These are phyloP conservation scores for Mortierella sp. DNA, from an alignment of 371 early-diverging fungal genomes.

Conservation along the genomic window DNA sequence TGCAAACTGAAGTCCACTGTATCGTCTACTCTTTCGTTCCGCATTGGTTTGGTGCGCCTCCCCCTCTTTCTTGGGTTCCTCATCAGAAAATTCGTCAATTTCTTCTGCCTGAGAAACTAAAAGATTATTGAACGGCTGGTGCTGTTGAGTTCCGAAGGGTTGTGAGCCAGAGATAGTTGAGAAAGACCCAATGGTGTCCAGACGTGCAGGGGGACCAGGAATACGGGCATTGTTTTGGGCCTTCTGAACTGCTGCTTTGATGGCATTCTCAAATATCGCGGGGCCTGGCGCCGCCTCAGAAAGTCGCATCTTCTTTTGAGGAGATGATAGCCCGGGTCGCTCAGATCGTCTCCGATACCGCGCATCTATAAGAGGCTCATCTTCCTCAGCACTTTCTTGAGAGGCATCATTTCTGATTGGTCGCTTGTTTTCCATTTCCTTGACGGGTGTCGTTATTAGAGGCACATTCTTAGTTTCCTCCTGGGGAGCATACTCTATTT, in stretches of 20 bases:
- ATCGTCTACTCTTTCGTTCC: slow-evolving; percentile 17
- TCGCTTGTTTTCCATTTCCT: too few species aligned
- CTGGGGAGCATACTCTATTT: neutral
- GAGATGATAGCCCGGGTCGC: slow-evolving; percentile 9
- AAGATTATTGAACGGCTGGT: neutral
- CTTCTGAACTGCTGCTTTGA: slow-evolving; percentile 13
- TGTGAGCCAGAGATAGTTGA: slow-evolving; percentile 27
- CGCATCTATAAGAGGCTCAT: slow-evolving; percentile 22
- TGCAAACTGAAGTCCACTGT: slow-evolving; percentile 19
- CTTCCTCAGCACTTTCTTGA: slow-evolving; percentile 12
- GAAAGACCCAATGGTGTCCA: slow-evolving; percentile 36
- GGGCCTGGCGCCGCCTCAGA: slow-evolving; percentile 19
- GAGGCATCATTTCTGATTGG: neutral
- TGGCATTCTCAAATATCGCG: slow-evolving; percentile 13
- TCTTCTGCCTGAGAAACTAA: slow-evolving; percentile 22
- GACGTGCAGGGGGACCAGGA: neutral
- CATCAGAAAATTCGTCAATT: slow-evolving; percentile 41
- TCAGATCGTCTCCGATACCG: slow-evolving; percentile 22
- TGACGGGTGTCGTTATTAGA: too few species aligned
- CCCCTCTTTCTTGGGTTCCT: slow-evolving; percentile 10
- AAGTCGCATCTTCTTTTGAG: slow-evolving; percentile 23
- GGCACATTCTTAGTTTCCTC: neutral
- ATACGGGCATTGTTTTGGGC: slow-evolving; percentile 9
- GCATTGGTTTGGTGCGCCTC: neutral
- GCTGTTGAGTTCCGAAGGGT: neutral